Percentiles rank a stretch among this genome's conserved stretches.
phyloP scores from a whole-genome alignment of 176 grass and related monocot species.

The Tillandsia leiboldiana region DNA sequence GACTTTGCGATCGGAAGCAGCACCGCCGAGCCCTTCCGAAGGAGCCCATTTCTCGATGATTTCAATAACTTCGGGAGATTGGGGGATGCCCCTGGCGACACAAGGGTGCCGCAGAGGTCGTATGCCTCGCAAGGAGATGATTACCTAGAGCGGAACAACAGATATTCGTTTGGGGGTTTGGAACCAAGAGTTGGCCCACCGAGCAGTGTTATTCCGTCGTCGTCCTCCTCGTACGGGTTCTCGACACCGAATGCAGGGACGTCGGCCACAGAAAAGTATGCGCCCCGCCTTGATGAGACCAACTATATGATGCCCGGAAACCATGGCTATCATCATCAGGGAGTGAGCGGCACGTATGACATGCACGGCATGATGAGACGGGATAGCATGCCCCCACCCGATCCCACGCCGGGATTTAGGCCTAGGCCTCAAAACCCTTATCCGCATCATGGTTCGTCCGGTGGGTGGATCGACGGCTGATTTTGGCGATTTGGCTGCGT shows the following conservation, averaged over 20 bases:
- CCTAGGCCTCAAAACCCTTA: conserved; percentile 17
- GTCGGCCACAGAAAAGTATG: conserved; percentile 50
- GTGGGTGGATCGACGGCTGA: conserved; percentile 31
- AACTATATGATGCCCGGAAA: conserved; percentile 22
- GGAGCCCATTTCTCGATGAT: conserved; percentile 8
- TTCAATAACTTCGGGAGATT: background rate
- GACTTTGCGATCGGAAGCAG: conserved; percentile 5
- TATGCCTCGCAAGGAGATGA: conserved; percentile 5
- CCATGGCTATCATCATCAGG: conserved; percentile 3
- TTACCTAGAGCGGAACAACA: conserved; percentile 3
- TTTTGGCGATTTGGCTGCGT: background rate
- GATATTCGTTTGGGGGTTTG: conserved; percentile 26
- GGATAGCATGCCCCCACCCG: conserved; percentile 10
- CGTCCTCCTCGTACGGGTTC: conserved; percentile 25
- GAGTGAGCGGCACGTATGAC: conserved; percentile 12
- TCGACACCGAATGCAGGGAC: conserved; percentile 9
- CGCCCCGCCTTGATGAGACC: conserved; percentile 34
- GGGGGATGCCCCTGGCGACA: background rate
- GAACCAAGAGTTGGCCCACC: conserved; percentile 20
- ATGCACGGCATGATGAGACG: conserved; percentile 22
- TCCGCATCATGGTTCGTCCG: conserved; percentile 21
- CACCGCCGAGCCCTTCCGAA: conserved; percentile 3
- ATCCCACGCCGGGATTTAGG: conserved; percentile 16
- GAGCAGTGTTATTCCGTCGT: conserved; percentile 5
- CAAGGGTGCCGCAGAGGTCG: background rate